phyloP scores from a whole-genome alignment of 768 basidiomycete genomes.

The Tulasnella sp. region DNA sequence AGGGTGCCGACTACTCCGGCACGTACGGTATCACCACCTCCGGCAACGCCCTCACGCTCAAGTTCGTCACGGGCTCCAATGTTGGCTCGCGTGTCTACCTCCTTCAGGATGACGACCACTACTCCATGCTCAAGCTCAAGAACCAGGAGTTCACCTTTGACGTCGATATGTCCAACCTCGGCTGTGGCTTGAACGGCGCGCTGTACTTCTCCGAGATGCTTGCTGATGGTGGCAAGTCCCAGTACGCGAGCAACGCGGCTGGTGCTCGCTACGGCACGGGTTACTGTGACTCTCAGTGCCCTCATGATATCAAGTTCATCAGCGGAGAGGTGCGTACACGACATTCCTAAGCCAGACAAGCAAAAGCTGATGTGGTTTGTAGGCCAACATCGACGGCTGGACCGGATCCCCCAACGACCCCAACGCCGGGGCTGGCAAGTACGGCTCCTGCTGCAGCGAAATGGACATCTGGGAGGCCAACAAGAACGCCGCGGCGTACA shows the following conservation, averaged over 20 bases:
- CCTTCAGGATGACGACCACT: constrained; percentile 31
- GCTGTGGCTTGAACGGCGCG: constrained; percentile 49
- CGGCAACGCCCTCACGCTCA: constrained; percentile 17
- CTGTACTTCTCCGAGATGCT: constrained; percentile 52
- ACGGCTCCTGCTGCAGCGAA: constrained; percentile 43
- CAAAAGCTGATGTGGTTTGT: background rate
- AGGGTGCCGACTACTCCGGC: constrained; percentile 23
- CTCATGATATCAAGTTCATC: constrained; percentile 48
- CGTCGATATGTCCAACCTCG: constrained; percentile 45
- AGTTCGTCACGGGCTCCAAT: constrained; percentile 17
- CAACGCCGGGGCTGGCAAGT: constrained; percentile 37
- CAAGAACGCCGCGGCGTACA: constrained; percentile 38
- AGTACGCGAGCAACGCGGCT: constrained; percentile 40
- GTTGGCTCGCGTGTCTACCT: constrained; percentile 32
- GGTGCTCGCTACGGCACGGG: constrained; percentile 51
- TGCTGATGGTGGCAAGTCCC: constrained; percentile 40
- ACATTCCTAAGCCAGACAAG: background rate
- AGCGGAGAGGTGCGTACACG: constrained; percentile 34
- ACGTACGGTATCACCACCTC: constrained; percentile 18
- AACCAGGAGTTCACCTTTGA: constrained; percentile 51
- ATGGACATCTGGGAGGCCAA: constrained; percentile 55
- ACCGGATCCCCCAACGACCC: constrained; percentile 22
- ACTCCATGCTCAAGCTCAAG: constrained; percentile 39
- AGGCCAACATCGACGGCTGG: constrained; percentile 42
- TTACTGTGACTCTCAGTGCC: constrained; percentile 54